Base-by-base conservation (phyloP, 768 basidiomycete genomes). In the Ramaria rubella region DNA sequence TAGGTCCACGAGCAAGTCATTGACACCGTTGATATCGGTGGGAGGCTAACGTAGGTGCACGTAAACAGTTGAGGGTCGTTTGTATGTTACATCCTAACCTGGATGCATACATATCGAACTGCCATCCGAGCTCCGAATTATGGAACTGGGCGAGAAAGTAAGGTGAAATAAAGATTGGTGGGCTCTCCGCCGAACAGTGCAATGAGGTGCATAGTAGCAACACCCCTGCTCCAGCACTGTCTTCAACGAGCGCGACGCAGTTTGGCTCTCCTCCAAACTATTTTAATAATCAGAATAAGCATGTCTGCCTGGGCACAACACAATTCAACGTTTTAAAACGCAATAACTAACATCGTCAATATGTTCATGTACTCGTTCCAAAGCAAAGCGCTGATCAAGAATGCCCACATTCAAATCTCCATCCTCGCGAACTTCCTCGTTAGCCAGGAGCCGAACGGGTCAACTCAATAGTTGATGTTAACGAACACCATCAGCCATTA, bases 51-150 rank as follows among this genome's bases (percentile, higher is more conserved):
- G 19, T 68, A 69, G 12, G 60, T 70, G 24, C 69, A 69, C 50
- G 68, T 70, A 50, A 65, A 65, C 12, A 62, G 62, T 63, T 62
- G 50, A 73, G 69, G 23, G 63, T 86, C 26, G 83, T 85, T 42
- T 69, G 55, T 78, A 73, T 33, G 87, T 81, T 52, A 84, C 77
- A 57, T 88, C 87, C 62, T 81, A 82, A 21, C 21, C 49, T 21
- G 15, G 56, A 58, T 0, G 49, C 56, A 27, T 33, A 55, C 9
- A 50, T 31, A 30, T 60, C 58, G 23, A 56, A 60, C 34, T 60
- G 56, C 53, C 56, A 58, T 44, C 59, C 53, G n/a, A 51, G 44
- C 23, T 57, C 48, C 26, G 49, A 19, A 17, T 44, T 29, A 12
- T 12, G 34, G 15, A 40, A 34, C 24, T 55, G 52, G 7, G 45